These are phyloP conservation scores for Aureobasidium sp. DNA, from an alignment of 2,329 filamentous ascomycete genomes.

Conservation along the genomic window DNA sequence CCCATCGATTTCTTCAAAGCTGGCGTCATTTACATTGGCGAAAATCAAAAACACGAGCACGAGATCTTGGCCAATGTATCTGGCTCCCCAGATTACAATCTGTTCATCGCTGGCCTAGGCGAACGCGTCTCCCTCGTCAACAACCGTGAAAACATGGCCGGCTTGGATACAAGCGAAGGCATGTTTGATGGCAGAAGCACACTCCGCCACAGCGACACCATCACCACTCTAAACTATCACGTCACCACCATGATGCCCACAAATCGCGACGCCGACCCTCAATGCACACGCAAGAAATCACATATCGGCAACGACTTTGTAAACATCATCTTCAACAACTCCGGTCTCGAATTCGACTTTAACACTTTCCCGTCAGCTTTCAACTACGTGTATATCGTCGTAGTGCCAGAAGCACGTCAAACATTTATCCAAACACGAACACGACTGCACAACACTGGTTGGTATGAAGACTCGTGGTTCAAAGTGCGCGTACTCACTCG, in stretches of 20 bases:
- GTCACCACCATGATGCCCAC: slow-evolving; percentile 97
- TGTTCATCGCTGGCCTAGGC: slow-evolving; percentile 76
- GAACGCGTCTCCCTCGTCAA: slow-evolving; percentile 73
- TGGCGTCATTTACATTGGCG: slow-evolving; percentile 86
- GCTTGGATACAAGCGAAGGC: slow-evolving; percentile 70
- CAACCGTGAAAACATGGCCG: slow-evolving; percentile 86
- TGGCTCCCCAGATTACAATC: slow-evolving; percentile 80
- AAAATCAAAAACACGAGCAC: slow-evolving; percentile 72
- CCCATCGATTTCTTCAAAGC: slow-evolving; percentile 94
- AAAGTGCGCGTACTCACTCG: slow-evolving; percentile 84
- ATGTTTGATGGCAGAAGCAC: slow-evolving; percentile 73
- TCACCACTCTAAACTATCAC: slow-evolving; percentile 93
- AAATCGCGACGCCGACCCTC: slow-evolving; percentile 65
- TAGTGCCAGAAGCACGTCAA: slow-evolving; percentile 75
- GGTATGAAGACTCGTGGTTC: slow-evolving; percentile 48
- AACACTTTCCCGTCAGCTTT: slow-evolving; percentile 91
- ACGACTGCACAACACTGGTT: slow-evolving; percentile 35
- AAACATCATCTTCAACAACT: slow-evolving; percentile 97
- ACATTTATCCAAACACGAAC: slow-evolving; percentile 62
- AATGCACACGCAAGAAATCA: slow-evolving; percentile 71
- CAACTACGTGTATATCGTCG: slow-evolving; percentile 95
- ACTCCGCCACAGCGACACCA: slow-evolving; percentile 89
- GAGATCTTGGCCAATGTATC: slow-evolving; percentile 83
- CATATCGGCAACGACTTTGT: slow-evolving; percentile 98
- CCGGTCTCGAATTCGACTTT: slow-evolving; percentile 79